Base-by-base conservation (phyloP, 2,329 filamentous ascomycete genomes). In the Sporothrix luriei region DNA sequence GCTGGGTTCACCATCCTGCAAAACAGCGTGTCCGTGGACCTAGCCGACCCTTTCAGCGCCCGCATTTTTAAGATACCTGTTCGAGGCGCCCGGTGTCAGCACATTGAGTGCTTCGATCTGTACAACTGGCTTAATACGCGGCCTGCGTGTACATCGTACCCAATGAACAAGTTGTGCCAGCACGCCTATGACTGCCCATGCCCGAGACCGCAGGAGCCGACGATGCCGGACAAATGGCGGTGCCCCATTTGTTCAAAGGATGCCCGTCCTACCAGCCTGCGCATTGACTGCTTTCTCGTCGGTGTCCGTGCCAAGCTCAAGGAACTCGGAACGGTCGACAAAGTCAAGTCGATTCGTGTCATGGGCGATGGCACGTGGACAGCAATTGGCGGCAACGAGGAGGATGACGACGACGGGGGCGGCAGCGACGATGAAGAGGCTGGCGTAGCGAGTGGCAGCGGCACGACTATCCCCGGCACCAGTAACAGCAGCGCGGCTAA, bases 81-180 rank as follows among this genome's bases (percentile, higher is more conserved):
- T 1, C 89, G 94, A 38, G 89, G 92, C 33, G 80, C 75, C 9
- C 74, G 78, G 3, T 99, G 95, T 77, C 81, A 82, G 29, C 94
- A 99, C 76, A 82, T 90, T 48, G 92, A 97, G 76, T 97, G 93
- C 76, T 97, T 98, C 76, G 94, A 98, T 77, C 87, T 97, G 9
- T 85, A 91, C 24, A 94, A 87, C 0, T 98, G 92, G 82, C 84
- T 99, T 10, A 78, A 83, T 16, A 92, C 90, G 5, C 87, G 92
- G 54, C 82, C 83, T 5, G 79, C 80, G 16, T 84, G 84, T 71
- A 77, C 79, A 29, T 73, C 75, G 38, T 74, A 73, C 38, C 73
- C 75, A 29, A 46, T 26, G n/a, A 46, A 46, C 16, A 74, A 73
- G 29, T 74, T 74, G 40, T 84, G 81, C 73, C 74, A 76, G 65